Evolutionary conservation across 805 yeast species (phyloP).

Genomic region (Lachancea thermotolerans): DNA sequence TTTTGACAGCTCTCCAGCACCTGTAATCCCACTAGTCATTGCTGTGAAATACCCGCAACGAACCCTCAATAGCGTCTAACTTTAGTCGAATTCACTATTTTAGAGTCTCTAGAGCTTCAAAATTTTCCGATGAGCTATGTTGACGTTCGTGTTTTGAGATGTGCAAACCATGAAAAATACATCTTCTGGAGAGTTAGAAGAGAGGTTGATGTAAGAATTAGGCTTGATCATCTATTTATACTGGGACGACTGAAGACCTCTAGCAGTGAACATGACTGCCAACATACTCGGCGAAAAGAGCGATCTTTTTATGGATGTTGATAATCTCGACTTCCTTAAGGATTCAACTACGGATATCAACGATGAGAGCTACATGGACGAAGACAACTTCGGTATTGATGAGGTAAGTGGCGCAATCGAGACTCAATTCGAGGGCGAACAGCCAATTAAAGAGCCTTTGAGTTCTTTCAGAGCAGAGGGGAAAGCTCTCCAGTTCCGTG

Average conservation of each 20-base stretch:
- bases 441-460: slow-evolving; percentile 19
- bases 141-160: not conserved
- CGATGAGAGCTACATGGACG: slow-evolving; percentile 7
- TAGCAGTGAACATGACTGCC: not conserved
- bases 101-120: not conserved
- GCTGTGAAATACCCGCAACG: too few species aligned
- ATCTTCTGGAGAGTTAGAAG: not conserved
- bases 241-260: not conserved
- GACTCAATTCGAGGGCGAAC: slow-evolving; percentile 6
- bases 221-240: too few species aligned
- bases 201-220: too few species aligned
- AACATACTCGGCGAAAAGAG: not conserved
- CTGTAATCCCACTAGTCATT: not conserved
- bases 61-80: too few species aligned
- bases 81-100: too few species aligned
- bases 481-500: slow-evolving; percentile 38
- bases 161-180: not conserved
- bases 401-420: slow-evolving; percentile 19
- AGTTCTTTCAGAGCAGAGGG: slow-evolving; percentile 31
- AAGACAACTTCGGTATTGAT: slow-evolving; percentile 18
- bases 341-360: slow-evolving; percentile 14
- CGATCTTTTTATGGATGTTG: slow-evolving; percentile 25
- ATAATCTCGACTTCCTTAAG: slow-evolving; percentile 21
- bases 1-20: slow-evolving; percentile 40
- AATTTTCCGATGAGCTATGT: not conserved